Evolutionary conservation across 1,284 basidiomycete genomes (phyloP), one percentile per base, ranked within the genome.

Genomic region (Microbotryum violaceum): DNA sequence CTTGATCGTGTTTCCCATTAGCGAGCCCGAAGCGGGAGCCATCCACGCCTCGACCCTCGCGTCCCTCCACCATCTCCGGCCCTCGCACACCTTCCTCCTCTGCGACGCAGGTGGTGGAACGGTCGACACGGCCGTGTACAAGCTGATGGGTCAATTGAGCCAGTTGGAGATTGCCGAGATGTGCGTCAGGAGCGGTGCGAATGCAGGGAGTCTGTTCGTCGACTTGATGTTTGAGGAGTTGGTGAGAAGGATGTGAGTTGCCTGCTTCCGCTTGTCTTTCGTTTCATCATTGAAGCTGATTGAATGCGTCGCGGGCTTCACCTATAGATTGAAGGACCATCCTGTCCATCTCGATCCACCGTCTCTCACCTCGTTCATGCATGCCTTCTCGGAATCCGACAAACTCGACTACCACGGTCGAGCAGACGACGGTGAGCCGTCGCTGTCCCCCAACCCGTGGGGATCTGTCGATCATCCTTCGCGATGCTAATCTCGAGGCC

Each of bases 121-220:
- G 3, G 85, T 87, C 55, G 83, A 85, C 66, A 75, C 84, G 0
- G 86, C 87, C 14, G 82, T 85, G 25, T 89, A 89, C 78, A 87
- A 86, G 77, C 85, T 89, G 49, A 85, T 85, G 57, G 88, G 88
- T 2, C 81, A 86, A 68, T 79, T 87, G 72, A 77, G 82, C 8
- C 82, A 82, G 69, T 80, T 90, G 20, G 88, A 90, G 73, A 89
- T 90, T 62, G 88, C 87, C 53, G 88, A 90, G 75, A 85, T 89
- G 76, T 87, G 86, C 66, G 86, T 87, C 14, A 80, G 88, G 55
- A 87, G 85, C 48, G 88, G 88, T 6, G 84, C 86, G 2, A 89
- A 87, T 70, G 89, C 87, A 67, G 88, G 88, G 27, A 86, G 85
- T 63, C 77, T 90, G 50, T 89, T 89, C 76, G 81, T 90, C 49